phyloP scores from a whole-genome alignment of 2,329 filamentous ascomycete species.

The Diaporthe sp. region DNA sequence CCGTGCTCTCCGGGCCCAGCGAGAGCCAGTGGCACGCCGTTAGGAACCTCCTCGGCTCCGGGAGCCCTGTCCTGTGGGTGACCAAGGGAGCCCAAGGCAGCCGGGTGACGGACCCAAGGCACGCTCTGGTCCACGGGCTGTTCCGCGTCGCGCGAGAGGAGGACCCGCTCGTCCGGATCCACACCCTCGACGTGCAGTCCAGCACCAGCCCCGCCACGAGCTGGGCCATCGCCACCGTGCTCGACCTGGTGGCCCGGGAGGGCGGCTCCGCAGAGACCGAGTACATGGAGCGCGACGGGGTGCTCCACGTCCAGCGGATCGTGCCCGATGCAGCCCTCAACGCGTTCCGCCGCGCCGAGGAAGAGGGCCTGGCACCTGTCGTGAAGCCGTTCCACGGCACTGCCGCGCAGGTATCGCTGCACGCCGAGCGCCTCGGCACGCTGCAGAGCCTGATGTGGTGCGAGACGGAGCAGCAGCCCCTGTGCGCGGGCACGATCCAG shows the following conservation, averaged over 20 bases:
- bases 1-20: too few relatives aligned
- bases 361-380: conserved; percentile 21
- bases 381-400: conserved; percentile 31
- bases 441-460: conserved; percentile 35
- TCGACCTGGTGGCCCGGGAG: neutral
- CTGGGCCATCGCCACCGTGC: conserved; percentile 15
- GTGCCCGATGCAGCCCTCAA: conserved; percentile 22
- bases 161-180: neutral
- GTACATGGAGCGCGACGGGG: conserved; percentile 37
- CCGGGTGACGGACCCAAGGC: conserved; percentile 38
- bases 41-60: conserved; percentile 37
- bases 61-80: conserved; percentile 41
- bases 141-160: conserved; percentile 40
- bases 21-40: conserved; percentile 40
- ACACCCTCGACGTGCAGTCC: neutral
- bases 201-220: neutral
- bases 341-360: neutral
- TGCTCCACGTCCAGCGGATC: conserved; percentile 32
- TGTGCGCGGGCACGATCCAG: too few relatives aligned
- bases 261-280: conserved; percentile 11
- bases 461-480: neutral
- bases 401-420: conserved; percentile 32
- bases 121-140: conserved; percentile 37
- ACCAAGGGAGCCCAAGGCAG: conserved; percentile 38
- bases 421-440: conserved; percentile 37